Base-by-base conservation (phyloP, 2,329 filamentous ascomycete species). In the Phyllosticta paracitricarpa region DNA sequence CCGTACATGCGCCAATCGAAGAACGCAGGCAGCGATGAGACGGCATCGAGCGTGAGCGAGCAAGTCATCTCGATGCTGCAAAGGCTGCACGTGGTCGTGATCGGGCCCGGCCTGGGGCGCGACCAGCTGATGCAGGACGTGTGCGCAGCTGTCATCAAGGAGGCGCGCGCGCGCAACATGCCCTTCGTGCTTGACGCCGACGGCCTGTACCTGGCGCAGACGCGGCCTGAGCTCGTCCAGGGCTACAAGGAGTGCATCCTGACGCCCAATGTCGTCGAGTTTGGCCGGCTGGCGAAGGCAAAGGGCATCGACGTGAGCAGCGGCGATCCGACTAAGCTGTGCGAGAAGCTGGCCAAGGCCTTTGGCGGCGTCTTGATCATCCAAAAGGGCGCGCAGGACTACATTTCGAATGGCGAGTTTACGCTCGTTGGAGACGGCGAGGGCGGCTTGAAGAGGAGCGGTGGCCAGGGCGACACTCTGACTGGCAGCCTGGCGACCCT, bases 191-290 rank as follows among this genome's bases (percentile, higher is more conserved):
- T 99, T 2, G 94, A 99, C 71, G 94, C 94, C 0, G 94, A 99
- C 73, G 93, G 90, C 0, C 77, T 99, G 26, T 84, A 85, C 64
- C 76, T 97, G 1, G 87, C 95, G 12, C 87, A 90, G 68, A 85
- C 83, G 30, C 78, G 87, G 57, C 92, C 91, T 0, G 85, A 85
- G 35, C 77, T 97, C 0, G 84, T 99, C 1, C 81, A 84, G 24
- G 92, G 91, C 0, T 97, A 93, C 77, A 81, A 80, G 55, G 84
- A 89, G 63, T 95, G 90, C 58, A 90, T 99, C 59, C 77, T 99
- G 62, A 99, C 94, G 52, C 94, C 94, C 1, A 99, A 99, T 65
- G 88, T 97, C 0, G 91, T 96, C 4, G 94, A 99, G 73, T 97
- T 97, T 71, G 86, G 83, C 1, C 81, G 92, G 12, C 74, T 99